These are phyloP conservation scores for Termitomyces heimii DNA, from an alignment of 768 basidiomycete genomes.

Conservation along the genomic window DNA sequence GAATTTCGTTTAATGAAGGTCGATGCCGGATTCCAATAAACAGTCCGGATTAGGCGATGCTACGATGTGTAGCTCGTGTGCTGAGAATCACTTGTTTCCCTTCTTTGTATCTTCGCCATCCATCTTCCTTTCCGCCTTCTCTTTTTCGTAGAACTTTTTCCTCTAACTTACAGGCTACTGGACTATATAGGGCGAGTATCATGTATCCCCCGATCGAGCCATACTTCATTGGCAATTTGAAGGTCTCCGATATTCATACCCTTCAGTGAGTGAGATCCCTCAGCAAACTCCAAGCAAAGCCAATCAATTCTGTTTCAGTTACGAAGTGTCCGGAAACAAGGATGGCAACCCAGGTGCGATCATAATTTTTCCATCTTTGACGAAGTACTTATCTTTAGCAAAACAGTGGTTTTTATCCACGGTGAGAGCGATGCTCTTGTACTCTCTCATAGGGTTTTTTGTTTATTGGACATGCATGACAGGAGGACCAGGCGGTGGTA, in stretches of 20 bases:
- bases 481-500: conserved; percentile 83
- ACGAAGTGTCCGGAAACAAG: conserved; percentile 76
- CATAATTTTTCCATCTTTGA: not conserved
- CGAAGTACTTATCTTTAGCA: not conserved
- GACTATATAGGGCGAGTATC: not conserved
- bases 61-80: not conserved
- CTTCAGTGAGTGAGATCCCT: conserved; percentile 47
- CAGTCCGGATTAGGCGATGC: conserved; percentile 9
- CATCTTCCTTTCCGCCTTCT: not conserved
- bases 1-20: not conserved
- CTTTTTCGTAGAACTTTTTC: not conserved
- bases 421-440: conserved; percentile 32
- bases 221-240: conserved; percentile 56
- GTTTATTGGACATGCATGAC: not conserved
- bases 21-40: not conserved
- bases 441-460: not conserved
- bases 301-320: conserved; percentile 36
- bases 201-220: conserved; percentile 73
- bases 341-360: conserved; percentile 64
- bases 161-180: not conserved
- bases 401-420: conserved; percentile 71
- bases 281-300: not conserved
- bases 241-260: conserved; percentile 69
- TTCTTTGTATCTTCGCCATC: not conserved
- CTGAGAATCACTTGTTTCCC: not conserved